A percentile compares a stretch with the other conserved stretches of the same genome.
phyloP scores from a whole-genome alignment of 2,329 filamentous ascomycete genomes.

The Polytolypa hystricis region DNA sequence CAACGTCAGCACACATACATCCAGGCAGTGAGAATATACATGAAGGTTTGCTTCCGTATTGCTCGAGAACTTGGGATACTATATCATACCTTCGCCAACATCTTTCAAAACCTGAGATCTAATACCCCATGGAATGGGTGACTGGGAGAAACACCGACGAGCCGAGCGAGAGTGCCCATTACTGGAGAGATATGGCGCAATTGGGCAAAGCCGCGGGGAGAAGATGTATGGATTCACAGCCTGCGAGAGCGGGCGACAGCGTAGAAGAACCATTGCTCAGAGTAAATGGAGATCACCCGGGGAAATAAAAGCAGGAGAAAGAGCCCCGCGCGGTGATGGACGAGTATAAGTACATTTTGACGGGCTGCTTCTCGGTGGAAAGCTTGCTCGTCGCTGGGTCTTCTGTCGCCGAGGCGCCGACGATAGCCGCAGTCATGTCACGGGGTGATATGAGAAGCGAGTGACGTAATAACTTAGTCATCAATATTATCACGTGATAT shows the following conservation, averaged over 20 bases:
- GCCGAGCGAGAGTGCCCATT: conserved; percentile 6
- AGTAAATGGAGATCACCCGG: neutral
- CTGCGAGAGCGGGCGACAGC: conserved; percentile 19
- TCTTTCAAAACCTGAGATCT: conserved; percentile 33
- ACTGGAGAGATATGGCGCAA: conserved; percentile 16
- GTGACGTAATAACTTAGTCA: no score
- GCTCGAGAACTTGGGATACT: neutral
- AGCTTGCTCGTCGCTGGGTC: no score
- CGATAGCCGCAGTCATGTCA: no score
- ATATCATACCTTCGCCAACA: conserved; percentile 30
- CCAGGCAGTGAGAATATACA: neutral
- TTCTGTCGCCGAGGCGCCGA: no score
- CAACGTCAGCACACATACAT: neutral
- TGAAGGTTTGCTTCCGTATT: no score
- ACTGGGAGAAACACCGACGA: conserved; percentile 26
- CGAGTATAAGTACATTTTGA: no score
- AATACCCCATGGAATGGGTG: conserved; percentile 23
- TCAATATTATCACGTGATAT: no score
- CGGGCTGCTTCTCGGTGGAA: no score
- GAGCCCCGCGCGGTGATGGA: no score
- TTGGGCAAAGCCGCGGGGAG: conserved; percentile 17
- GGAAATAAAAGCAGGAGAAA: no score
- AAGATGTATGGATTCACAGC: conserved; percentile 18
- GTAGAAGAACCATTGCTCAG: conserved; percentile 14
- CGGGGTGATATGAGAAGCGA: no score